These are phyloP conservation scores for Coemansia sp. DNA, from an alignment of 192 early-diverging fungal species.

Conservation along the genomic window DNA sequence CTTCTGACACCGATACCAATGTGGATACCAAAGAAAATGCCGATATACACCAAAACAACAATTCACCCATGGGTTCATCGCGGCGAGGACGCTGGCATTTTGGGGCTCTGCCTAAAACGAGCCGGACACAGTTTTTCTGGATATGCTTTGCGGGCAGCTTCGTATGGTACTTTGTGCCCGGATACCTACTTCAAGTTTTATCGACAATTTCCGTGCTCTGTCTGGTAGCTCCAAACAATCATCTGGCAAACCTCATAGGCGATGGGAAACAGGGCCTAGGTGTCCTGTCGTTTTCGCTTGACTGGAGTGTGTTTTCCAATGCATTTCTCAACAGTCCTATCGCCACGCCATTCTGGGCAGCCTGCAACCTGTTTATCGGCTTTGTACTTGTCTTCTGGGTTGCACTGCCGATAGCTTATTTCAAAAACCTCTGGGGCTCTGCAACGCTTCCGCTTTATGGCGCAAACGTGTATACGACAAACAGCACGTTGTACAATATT, in stretches of 20 bases:
- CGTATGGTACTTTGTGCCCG: conserved; percentile 62
- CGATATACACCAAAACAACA: conserved; percentile 4
- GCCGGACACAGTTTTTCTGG: conserved; percentile 57
- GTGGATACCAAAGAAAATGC: background rate
- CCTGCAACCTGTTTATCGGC: conserved; percentile 67
- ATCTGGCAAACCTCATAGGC: conserved; percentile 47
- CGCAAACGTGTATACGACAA: conserved; percentile 58
- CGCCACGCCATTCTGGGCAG: conserved; percentile 73
- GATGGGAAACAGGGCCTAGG: conserved; percentile 65
- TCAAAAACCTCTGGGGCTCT: conserved; percentile 62
- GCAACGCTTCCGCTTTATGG: conserved; percentile 63
- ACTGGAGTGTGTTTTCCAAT: conserved; percentile 70
- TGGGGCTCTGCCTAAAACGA: conserved; percentile 11
- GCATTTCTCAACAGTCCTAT: conserved; percentile 61
- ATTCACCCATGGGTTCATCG: background rate
- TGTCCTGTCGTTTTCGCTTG: conserved; percentile 65
- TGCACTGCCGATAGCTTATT: conserved; percentile 70
- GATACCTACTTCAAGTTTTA: conserved; percentile 64
- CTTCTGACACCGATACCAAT: background rate
- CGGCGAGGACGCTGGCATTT: conserved; percentile 12
- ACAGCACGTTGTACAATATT: conserved; percentile 59
- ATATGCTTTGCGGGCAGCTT: conserved; percentile 52
- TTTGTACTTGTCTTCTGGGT: conserved; percentile 74
- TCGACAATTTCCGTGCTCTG: conserved; percentile 66
- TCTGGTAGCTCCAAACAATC: conserved; percentile 50